phyloP scores from a whole-genome alignment of 768 basidiomycete species.

The Mycena crocata region DNA sequence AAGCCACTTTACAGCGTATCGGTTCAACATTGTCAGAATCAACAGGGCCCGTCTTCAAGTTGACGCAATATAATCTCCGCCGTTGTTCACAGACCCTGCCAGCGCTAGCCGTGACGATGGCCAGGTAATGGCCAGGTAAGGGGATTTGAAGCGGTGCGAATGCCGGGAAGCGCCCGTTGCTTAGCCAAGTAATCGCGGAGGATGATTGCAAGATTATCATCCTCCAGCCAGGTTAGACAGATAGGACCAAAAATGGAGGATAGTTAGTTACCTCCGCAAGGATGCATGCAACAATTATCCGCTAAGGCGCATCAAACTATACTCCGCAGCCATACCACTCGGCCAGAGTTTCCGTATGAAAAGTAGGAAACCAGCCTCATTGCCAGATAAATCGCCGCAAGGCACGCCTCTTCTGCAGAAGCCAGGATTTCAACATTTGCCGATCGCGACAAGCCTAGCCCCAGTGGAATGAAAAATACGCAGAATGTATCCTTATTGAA shows the following conservation, averaged over 20 bases:
- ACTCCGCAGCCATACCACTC: slow-evolving; percentile 76
- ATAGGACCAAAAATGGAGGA: background rate
- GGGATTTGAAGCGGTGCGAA: slow-evolving; percentile 57
- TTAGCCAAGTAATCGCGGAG: slow-evolving; percentile 76
- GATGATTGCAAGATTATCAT: slow-evolving; percentile 72
- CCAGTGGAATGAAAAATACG: slow-evolving; percentile 75
- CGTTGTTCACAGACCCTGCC: slow-evolving; percentile 62
- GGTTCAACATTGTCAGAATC: no score
- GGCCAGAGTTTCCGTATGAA: slow-evolving; percentile 80
- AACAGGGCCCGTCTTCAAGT: slow-evolving; percentile 65
- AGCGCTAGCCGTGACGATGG: slow-evolving; percentile 50
- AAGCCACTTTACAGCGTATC: slow-evolving; percentile 77
- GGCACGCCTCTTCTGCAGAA: slow-evolving; percentile 75
- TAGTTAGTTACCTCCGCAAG: slow-evolving; percentile 74
- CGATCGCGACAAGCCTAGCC: slow-evolving; percentile 79
- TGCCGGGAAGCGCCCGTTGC: slow-evolving; percentile 70
- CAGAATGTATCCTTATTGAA: slow-evolving; percentile 55
- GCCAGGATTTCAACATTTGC: slow-evolving; percentile 79
- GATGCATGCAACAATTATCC: slow-evolving; percentile 75
- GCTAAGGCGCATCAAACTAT: slow-evolving; percentile 71
- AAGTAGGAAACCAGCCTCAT: slow-evolving; percentile 79
- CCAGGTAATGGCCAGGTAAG: slow-evolving; percentile 68
- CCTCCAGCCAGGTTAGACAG: slow-evolving; percentile 51
- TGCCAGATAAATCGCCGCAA: slow-evolving; percentile 76
- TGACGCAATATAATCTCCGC: slow-evolving; percentile 76